Base-by-base conservation (phyloP, 2,329 filamentous ascomycete genomes). In the Alternaria arbusti region DNA sequence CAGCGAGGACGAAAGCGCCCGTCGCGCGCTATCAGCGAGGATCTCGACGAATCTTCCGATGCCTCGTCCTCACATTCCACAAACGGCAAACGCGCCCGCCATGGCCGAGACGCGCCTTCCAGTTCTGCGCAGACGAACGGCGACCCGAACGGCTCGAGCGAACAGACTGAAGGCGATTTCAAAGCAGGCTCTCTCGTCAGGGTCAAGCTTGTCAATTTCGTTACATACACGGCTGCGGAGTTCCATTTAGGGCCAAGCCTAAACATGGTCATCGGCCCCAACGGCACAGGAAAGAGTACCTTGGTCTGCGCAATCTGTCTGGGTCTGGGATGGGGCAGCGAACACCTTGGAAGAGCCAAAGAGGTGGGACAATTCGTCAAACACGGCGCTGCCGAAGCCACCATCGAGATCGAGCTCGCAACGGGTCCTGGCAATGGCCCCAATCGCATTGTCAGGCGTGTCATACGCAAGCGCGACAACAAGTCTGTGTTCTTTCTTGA, bases 241-340 rank as follows among this genome's bases (percentile, higher is more conserved):
- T 97, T 98, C 79, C 88, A 91, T 62, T 93, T 94, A 12, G 96
- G 96, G 0, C 95, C 96, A 1, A 95, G 92, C 77, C 81, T 99
- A 74, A 99, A 99, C 78, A 98, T 99, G 95, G 90, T 99, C 57
- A 97, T 99, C 71, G 96, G 96, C 0, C 96, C 96, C n/a, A 99
- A 99, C 74, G 96, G 96, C 32, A 98, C 96, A 0, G 96, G 96
- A 59, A 99, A 99, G 82, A 98, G 95, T 81, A 97, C 96, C 0
- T 85, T 99, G 25, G 95, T 99, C 46, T 99, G 96, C 81, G 96
- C 96, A 47, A 97, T 99, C 70, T 98, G 96, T 75, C 82, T 99
- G 13, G 96, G 96, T 3, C 83, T 99, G 25, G 96, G 96, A 51
- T 97, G 91, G 85, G 76, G 85, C 86, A 82, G 74, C 61, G 62